Conservation (phyloP, 805 yeast species). For the Wilhelminamyces savonicus region DNA sequence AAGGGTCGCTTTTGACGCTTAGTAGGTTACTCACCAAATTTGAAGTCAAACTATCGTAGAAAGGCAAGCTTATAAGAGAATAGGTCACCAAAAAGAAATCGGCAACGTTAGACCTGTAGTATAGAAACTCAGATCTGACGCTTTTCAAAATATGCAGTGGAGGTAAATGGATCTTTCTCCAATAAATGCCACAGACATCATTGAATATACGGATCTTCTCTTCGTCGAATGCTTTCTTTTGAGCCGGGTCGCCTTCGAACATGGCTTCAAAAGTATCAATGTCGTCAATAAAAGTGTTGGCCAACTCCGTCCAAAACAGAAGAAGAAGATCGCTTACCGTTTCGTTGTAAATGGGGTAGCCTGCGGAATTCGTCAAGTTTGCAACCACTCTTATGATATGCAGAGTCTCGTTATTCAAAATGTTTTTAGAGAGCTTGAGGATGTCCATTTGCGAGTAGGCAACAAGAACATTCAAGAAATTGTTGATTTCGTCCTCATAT, state of each 20-base stretch:
- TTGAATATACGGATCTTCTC: constrained; percentile 38
- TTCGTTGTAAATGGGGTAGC: constrained; percentile 56
- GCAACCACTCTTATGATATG: constrained; percentile 44
- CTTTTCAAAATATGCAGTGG: constrained; percentile 22
- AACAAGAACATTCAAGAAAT: constrained; percentile 40
- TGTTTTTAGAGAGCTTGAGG: constrained; percentile 31
- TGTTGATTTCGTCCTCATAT: constrained; percentile 28
- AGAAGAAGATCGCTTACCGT: constrained; percentile 43
- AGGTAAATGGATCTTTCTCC: constrained; percentile 55
- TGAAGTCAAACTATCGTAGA: constrained; percentile 40
- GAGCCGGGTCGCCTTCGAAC: constrained; percentile 9
- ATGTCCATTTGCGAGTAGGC: constrained; percentile 43
- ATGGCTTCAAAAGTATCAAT: constrained; percentile 18
- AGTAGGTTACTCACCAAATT: constrained; percentile 22
- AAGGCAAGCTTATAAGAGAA: constrained; percentile 51
- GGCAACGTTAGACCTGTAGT: constrained; percentile 66
- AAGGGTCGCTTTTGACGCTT: constrained; percentile 1
- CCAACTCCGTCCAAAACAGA: constrained; percentile 64
- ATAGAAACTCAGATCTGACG: constrained; percentile 49
- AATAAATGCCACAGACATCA: constrained; percentile 55
- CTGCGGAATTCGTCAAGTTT: constrained; percentile 50
- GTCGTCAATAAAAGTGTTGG: constrained; percentile 51
- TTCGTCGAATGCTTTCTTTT: constrained; percentile 12
- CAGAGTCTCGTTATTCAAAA: constrained; percentile 28
- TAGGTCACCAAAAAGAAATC: constrained; percentile 73